phyloP scores from a whole-genome alignment of 352 stramenopile species.

The Phytophthora colocasiae region DNA sequence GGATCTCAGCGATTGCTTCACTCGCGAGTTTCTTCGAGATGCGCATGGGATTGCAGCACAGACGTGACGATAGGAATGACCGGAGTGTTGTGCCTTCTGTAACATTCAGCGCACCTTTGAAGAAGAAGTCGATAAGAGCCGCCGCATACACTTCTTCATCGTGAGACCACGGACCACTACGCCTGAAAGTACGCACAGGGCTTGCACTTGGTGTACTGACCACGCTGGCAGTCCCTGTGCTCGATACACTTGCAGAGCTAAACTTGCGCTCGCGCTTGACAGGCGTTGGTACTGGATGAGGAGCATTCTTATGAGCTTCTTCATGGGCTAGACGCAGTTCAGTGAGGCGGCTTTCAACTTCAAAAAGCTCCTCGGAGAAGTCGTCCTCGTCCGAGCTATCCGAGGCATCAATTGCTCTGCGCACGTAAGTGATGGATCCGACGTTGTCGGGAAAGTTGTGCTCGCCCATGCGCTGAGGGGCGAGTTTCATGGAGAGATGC shows the following conservation, averaged over 20 bases:
- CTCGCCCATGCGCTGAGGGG: slow-evolving; percentile 54
- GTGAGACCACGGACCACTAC: slow-evolving; percentile 70
- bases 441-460: slow-evolving; percentile 68
- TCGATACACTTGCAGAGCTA: slow-evolving; percentile 37
- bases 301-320: slow-evolving; percentile 42
- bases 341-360: slow-evolving; percentile 54
- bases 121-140: slow-evolving; percentile 71
- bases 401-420: slow-evolving; percentile 28
- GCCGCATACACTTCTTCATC: slow-evolving; percentile 77
- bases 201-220: slow-evolving; percentile 34
- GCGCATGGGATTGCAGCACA: slow-evolving; percentile 80
- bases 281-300: slow-evolving; percentile 4
- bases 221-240: slow-evolving; percentile 30
- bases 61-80: slow-evolving; percentile 61
- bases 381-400: slow-evolving; percentile 35
- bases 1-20: slow-evolving; percentile 67
- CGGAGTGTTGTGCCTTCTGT: slow-evolving; percentile 71
- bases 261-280: slow-evolving; percentile 40
- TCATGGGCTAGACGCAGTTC: slow-evolving; percentile 59
- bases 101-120: slow-evolving; percentile 68
- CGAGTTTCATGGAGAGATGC: slow-evolving; percentile 77
- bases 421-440: slow-evolving; percentile 59
- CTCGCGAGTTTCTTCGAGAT: slow-evolving; percentile 84
- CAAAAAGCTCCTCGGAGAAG: slow-evolving; percentile 56
- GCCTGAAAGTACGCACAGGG: slow-evolving; percentile 42